Percentiles rank a stretch among this genome's conserved stretches.
Evolutionary conservation across 1,284 basidiomycete genomes (phyloP).

Genomic region (Phellopilus nigrolimitatus): DNA sequence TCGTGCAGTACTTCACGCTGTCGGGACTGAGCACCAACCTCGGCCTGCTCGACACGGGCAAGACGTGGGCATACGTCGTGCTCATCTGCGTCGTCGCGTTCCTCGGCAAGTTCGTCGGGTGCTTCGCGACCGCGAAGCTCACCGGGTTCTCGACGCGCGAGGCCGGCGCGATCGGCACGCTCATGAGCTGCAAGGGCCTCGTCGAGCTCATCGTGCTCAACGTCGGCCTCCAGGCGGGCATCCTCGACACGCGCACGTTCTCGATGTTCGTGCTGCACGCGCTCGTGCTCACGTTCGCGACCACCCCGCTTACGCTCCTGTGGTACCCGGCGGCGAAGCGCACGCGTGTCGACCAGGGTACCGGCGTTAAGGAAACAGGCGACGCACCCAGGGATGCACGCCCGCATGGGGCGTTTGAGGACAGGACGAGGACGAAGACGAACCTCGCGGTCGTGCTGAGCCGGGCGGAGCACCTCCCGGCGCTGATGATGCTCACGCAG

Average conservation of each 20-base stretch:
- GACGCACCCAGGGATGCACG: constrained; percentile 15
- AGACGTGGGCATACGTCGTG: constrained; percentile 85
- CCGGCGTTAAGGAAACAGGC: constrained; percentile 4
- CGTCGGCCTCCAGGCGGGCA: constrained; percentile 76
- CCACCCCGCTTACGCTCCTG: constrained; percentile 74
- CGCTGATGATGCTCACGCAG: constrained; percentile 61
- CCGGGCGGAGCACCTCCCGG: constrained; percentile 79
- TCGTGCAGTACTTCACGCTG: constrained; percentile 68
- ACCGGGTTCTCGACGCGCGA: constrained; percentile 76
- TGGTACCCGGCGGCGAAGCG: constrained; percentile 64
- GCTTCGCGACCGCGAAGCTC: constrained; percentile 56
- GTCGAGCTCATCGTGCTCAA: constrained; percentile 93
- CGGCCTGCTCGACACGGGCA: constrained; percentile 66
- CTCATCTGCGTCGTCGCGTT: constrained; percentile 81
- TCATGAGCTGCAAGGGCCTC: constrained; percentile 95
- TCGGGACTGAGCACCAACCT: constrained; percentile 85
- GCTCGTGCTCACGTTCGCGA: constrained; percentile 79
- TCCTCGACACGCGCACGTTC: constrained; percentile 69
- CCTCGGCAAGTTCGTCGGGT: constrained; percentile 70
- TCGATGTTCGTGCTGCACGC: constrained; percentile 92
- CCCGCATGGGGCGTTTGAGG: constrained; percentile 26
- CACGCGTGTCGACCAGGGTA: constrained; percentile 24
- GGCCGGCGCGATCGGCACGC: constrained; percentile 78
- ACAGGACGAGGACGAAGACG: constrained; percentile 46
- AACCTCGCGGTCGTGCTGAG: constrained; percentile 80